Base-by-base conservation (phyloP, 495 filamentous ascomycete species). In the Immersiella caudata region DNA sequence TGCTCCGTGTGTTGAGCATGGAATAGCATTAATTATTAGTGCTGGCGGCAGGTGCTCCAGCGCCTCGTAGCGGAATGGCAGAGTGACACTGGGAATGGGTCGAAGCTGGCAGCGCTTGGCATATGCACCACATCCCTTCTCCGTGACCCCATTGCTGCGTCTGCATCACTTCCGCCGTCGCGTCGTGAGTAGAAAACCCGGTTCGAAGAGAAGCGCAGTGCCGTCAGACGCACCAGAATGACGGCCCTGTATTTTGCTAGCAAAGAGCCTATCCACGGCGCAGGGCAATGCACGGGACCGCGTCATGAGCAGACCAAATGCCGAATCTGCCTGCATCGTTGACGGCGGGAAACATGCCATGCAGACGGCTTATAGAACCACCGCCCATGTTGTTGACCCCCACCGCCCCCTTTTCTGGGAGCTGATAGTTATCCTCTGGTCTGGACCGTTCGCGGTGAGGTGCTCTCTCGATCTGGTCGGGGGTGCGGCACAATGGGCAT, bases 51-150 rank as follows among this genome's bases (percentile, higher is more conserved):
- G 40, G 11, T 46, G 40, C 40, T 46, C 40, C 40, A 46, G 40
- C 40, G 2, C 40, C 11, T 18, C 16, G 40, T 12, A 33, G 11
- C 40, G 40, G 9, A 46, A 12, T 2, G 9, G 40, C 16, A 46
- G 40, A 18, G 40, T 46, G 40, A 46, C 40, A 46, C 40, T 12
- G 40, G 40, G 40, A 2, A 55, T n/a, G 9, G 9, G 52, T 9
- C 21, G 7, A 2, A 6, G 5, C 9, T 40, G 29, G 29, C 26
- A 60, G 29, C 57, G 29, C 57, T 60, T 60, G 57, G 57, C 57
- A 60, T 60, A 60, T 60, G 57, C 57, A 60, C 25, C 20, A 16
- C 29, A 27, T 36, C 29, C 57, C 57, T 22, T n/a, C 25, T 60
- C 57, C 57, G 54, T 57, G 54, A 26, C 22, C 52, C 29, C 54